These are phyloP conservation scores for Lomentospora prolificans DNA, from an alignment of 2,329 filamentous ascomycete genomes.

Conservation along the genomic window DNA sequence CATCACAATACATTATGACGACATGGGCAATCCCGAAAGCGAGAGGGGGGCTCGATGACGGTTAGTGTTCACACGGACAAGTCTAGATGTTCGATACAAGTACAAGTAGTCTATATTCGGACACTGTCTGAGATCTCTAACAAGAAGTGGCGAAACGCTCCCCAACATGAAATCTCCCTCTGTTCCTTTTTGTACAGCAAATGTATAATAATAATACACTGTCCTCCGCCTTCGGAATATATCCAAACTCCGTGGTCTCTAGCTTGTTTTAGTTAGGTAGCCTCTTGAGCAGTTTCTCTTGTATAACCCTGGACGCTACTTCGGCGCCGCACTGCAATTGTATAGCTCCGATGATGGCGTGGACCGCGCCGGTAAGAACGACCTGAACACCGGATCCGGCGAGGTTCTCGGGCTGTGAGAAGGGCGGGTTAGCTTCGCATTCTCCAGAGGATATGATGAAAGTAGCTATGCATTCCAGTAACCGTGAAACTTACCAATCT, in stretches of 20 bases:
- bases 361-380: slow-evolving; percentile 67
- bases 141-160: not conserved
- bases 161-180: not conserved
- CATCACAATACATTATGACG: no score
- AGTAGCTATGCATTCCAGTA: not conserved
- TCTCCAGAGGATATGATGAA: not conserved
- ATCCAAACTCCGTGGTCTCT: no score
- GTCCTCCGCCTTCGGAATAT: not conserved
- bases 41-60: not conserved
- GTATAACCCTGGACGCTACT: slow-evolving; percentile 63
- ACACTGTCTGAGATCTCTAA: not conserved
- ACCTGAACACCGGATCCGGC: slow-evolving; percentile 61
- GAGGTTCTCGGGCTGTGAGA: slow-evolving; percentile 51
- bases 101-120: slow-evolving; percentile 3
- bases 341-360: slow-evolving; percentile 80
- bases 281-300: slow-evolving; percentile 58
- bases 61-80: not conserved
- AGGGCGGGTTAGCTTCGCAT: slow-evolving; percentile 4
- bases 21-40: not conserved
- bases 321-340: slow-evolving; percentile 79
- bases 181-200: slow-evolving; percentile 8
- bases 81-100: not conserved
- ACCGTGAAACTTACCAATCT: slow-evolving; percentile 50
- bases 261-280: slow-evolving; percentile 2
- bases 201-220: slow-evolving; percentile 6